phyloP scores from a whole-genome alignment of 257 asterid genomes.

The Cordia subcordata region DNA sequence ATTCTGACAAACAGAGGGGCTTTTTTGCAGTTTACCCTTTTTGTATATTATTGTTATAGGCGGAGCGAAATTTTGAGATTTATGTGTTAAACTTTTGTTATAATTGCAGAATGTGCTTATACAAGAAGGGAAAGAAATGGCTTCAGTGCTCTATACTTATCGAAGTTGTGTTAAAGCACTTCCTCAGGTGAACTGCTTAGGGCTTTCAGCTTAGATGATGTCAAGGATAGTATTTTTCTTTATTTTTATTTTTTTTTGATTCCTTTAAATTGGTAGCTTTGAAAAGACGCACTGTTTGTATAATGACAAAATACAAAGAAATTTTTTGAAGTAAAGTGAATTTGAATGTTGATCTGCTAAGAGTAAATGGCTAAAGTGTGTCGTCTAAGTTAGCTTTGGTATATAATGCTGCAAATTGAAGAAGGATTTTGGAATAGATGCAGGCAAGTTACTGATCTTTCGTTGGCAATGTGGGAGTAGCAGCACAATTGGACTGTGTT shows the following conservation, averaged over 20 bases:
- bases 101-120: conserved; percentile 64
- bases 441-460: not conserved
- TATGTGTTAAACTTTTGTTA: not conserved
- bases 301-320: not conserved
- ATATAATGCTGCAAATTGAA: not conserved
- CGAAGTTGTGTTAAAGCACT: conserved; percentile 97
- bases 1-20: too few species aligned
- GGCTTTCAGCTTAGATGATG: not conserved
- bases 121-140: conserved; percentile 97
- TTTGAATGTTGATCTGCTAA: not conserved
- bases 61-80: conserved; percentile 1
- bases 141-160: conserved; percentile 92
- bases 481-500: not conserved
- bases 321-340: not conserved
- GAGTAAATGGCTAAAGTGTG: not conserved
- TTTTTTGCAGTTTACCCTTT: too few species aligned
- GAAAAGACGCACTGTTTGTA: not conserved
- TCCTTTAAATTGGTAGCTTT: too few species aligned
- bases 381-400: not conserved
- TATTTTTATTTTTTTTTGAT: not conserved
- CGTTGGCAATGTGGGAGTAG: not conserved
- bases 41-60: too few species aligned
- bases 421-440: not conserved
- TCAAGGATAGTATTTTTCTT: not conserved
- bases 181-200: conserved; percentile 68